Evolutionary conservation across 176 grass and related monocot genomes (phyloP).

Genomic region (Sorghum bicolor): Sorghum_bicolor_NCBIv3 NC_012872.2:70643001-70643500

Average conservation of each 20-base stretch:
- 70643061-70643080: background rate
- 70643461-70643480: background rate
- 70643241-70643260: background rate
- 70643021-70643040: background rate
- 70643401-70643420: background rate
- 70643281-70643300: background rate
- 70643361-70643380: background rate
- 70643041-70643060: background rate
- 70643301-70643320: background rate
- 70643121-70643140: background rate
- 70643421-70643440: background rate
- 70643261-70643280: background rate
- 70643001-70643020: background rate
- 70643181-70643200: background rate
- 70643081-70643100: background rate
- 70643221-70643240: background rate
- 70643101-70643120: background rate
- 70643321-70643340: background rate
- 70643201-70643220: background rate
- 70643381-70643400: background rate
- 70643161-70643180: background rate
- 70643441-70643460: background rate
- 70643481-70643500: background rate
- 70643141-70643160: background rate
- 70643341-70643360: slow-evolving; percentile 4